Percentiles rank a stretch among this genome's conserved stretches.
phyloP scores from a whole-genome alignment of 352 stramenopile species.

The Globisporangium sylvaticum region DNA sequence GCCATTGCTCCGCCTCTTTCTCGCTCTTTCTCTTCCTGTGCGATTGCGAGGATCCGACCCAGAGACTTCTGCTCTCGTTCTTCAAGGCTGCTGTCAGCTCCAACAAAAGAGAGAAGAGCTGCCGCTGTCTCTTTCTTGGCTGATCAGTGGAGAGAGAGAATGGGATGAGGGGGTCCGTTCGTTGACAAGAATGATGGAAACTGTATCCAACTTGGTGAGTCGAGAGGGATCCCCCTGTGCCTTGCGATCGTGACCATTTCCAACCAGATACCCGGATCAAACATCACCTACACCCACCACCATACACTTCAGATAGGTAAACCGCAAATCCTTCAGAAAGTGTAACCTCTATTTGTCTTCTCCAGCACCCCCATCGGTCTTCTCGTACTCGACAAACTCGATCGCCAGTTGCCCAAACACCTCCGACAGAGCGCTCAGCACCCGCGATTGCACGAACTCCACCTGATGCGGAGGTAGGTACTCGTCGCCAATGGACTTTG shows the following conservation, averaged over 20 bases:
- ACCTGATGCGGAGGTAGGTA: constrained; percentile 69
- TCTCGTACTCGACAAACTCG: constrained; percentile 58
- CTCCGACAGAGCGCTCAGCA: constrained; percentile 46
- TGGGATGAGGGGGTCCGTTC: background rate
- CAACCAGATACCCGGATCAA: background rate
- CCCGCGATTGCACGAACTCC: constrained; percentile 34
- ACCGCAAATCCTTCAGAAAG: background rate
- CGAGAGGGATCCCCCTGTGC: background rate
- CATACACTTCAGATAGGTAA: background rate
- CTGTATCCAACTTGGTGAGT: background rate
- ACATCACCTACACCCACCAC: background rate
- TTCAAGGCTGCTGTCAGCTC: background rate
- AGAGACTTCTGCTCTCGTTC: background rate
- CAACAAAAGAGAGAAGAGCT: background rate
- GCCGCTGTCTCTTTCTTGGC: background rate
- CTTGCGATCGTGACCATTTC: background rate
- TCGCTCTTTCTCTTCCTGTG: too few species aligned
- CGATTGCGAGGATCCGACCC: background rate
- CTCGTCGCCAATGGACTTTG: constrained; percentile 70
- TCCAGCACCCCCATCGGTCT: constrained; percentile 10
- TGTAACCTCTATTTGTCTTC: constrained; percentile 8
- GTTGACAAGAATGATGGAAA: background rate
- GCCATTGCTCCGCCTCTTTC: too few species aligned
- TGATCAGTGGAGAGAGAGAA: background rate
- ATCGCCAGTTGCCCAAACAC: constrained; percentile 28